phyloP scores from a whole-genome alignment of 768 basidiomycete species.

The Lenzites betulinus region DNA sequence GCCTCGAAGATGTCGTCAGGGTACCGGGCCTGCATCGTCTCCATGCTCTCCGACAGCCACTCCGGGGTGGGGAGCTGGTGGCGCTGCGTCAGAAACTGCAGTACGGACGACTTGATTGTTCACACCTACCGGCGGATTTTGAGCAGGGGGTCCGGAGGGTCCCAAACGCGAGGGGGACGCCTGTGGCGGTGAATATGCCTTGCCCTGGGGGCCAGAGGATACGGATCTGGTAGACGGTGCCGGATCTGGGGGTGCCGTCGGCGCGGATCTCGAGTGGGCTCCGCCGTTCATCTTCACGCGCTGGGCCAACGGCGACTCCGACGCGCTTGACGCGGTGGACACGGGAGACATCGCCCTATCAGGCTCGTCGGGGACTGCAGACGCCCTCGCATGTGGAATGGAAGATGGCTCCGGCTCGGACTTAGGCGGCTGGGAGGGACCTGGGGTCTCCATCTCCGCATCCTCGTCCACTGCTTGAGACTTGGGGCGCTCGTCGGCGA shows the following conservation, averaged over 20 bases:
- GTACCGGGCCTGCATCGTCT: constrained; percentile 68
- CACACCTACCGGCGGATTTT: constrained; percentile 17
- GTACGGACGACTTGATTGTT: neutral
- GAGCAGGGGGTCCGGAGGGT: constrained; percentile 14
- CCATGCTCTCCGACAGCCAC: constrained; percentile 74
- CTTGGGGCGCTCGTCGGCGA: constrained; percentile 43
- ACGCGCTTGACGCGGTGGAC: constrained; percentile 71
- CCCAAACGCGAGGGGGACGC: constrained; percentile 11
- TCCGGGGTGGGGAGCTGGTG: constrained; percentile 50
- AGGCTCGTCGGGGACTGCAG: constrained; percentile 33
- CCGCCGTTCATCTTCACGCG: constrained; percentile 61
- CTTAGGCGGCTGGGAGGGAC: constrained; percentile 37
- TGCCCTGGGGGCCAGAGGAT: neutral
- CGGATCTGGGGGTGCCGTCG: constrained; percentile 19
- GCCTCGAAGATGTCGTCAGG: constrained; percentile 84
- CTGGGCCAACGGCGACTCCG: constrained; percentile 74
- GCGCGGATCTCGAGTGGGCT: constrained; percentile 36
- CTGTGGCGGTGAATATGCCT: constrained; percentile 7
- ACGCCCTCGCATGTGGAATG: constrained; percentile 32
- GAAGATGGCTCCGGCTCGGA: constrained; percentile 14
- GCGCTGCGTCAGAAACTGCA: neutral
- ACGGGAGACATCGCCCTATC: constrained; percentile 71
- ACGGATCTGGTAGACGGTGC: constrained; percentile 20
- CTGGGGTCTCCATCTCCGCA: constrained; percentile 56
- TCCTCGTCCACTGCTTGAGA: constrained; percentile 30